Evolutionary conservation across 176 grass and related monocot genomes (phyloP), one percentile per base, ranked within the genome.

Genomic region (Raddia guianensis): DNA sequence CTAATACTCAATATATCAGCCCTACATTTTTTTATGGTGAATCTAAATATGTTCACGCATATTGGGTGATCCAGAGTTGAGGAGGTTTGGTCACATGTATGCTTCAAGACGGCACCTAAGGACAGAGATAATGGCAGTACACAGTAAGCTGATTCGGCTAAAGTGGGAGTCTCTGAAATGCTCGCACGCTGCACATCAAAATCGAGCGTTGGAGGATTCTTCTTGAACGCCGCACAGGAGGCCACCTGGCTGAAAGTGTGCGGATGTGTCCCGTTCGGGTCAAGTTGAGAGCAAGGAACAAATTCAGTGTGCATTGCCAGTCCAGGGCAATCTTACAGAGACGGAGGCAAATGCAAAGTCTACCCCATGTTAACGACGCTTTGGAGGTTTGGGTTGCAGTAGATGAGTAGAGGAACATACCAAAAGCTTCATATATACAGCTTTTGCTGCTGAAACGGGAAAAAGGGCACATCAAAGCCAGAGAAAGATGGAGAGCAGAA

Each of bases 281-380:
- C 75, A 76, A 79, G 80, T 51, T 71, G 88, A 60, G 34, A 60
- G 34, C 8, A 60, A 70, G 47, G 80, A 86, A 78, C 84, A 89
- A 37, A 89, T 92, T 83, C 87, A 78, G 60, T 51, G 52, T 75
- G 44, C 8, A 20, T 49, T 9, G 54, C 18, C 44, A 35, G 44
- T 44, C 70, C 86, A 33, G 2, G 32, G 78, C 55, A 75, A 77
- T 76, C 57, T n/a, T 47, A 44, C 0, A 66, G 47, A 54, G 8
- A 68, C 40, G 34, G 19, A 76, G 76, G 55, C 79, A 75, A 80
- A 62, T 7, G 63, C 63, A 58, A 76, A 54, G 68, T 55, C 48
- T 63, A 78, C 68, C 16, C 37, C 64, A 80, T 51, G 76, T 50
- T 14, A 4, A 75, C 12, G 51, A n/a, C 27, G 75, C 54, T 55